Evolutionary conservation across 305 asterid genomes (phyloP).

Genomic region (Solanum aculeatissimum): DNA sequence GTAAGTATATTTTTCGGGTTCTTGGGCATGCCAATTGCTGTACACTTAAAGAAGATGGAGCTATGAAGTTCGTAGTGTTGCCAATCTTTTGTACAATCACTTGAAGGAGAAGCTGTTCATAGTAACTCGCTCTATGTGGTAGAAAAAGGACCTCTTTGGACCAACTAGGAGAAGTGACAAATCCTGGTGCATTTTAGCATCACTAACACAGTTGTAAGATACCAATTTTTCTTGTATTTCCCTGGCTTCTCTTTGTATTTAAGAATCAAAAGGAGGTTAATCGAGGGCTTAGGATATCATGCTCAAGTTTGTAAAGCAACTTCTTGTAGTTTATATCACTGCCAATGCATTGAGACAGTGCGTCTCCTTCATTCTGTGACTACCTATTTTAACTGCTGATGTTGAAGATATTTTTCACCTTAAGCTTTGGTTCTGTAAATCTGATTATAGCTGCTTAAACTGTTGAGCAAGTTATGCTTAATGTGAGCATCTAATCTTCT

Average conservation of each 20-base stretch:
- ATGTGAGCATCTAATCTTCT: not conserved
- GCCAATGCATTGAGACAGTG: not conserved
- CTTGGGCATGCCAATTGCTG: slow-evolving; percentile 84
- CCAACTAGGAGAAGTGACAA: not conserved
- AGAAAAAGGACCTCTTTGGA: not conserved
- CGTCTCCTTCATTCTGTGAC: not conserved
- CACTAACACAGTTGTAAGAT: not conserved
- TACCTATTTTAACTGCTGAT: not conserved
- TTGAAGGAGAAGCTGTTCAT: not conserved
- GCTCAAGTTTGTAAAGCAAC: not conserved
- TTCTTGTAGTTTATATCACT: not conserved
- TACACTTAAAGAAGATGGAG: slow-evolving; percentile 35
- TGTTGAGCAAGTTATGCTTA: too few species aligned
- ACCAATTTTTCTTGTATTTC: not conserved
- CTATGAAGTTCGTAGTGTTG: slow-evolving; percentile 9
- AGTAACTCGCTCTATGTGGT: not conserved
- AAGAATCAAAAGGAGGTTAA: not conserved
- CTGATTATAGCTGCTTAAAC: not conserved
- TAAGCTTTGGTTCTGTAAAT: not conserved
- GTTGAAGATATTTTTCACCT: not conserved
- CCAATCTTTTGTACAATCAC: not conserved
- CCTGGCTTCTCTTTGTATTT: not conserved
- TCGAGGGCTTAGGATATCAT: not conserved
- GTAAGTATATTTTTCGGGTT: slow-evolving; percentile 53
- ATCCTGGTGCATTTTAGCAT: not conserved